Evolutionary conservation across 2,329 filamentous ascomycete genomes (phyloP).

Genomic region (Aureobasidium subglaciale): DNA sequence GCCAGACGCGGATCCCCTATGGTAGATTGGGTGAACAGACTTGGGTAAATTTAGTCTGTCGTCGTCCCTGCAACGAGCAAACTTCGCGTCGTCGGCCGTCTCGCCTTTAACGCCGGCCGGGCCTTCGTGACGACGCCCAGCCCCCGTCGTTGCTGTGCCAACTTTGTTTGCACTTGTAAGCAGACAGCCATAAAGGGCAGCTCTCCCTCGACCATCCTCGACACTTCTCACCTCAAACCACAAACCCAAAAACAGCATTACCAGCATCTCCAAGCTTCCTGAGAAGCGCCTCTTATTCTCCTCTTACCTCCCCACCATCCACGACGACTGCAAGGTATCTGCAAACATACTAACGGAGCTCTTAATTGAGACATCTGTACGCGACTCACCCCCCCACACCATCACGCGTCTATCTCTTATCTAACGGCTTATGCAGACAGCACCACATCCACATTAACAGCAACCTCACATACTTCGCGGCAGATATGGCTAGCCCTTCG

Average conservation of each 20-base stretch:
- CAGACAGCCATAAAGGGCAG: conserved; percentile 15
- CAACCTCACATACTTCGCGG: neutral
- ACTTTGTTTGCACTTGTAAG: conserved; percentile 14
- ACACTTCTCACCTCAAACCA: conserved; percentile 19
- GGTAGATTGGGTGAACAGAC: neutral
- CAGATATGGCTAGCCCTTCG: conserved; percentile 67
- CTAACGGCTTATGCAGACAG: conserved; percentile 20
- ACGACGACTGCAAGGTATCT: conserved; percentile 27
- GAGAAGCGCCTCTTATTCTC: conserved; percentile 22
- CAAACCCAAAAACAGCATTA: conserved; percentile 10
- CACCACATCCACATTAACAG: conserved; percentile 10
- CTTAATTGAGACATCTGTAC: conserved; percentile 30
- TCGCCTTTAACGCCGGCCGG: neutral
- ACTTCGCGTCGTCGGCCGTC: neutral
- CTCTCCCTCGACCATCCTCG: neutral
- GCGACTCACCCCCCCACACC: neutral
- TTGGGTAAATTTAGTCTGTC: neutral
- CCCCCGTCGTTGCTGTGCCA: conserved; percentile 3
- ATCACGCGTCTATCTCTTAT: conserved; percentile 18
- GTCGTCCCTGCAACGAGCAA: conserved; percentile 9
- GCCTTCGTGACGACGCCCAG: neutral
- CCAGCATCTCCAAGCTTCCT: conserved; percentile 18
- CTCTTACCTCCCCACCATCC: conserved; percentile 22
- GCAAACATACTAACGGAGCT: conserved; percentile 31
- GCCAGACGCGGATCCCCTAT: neutral